Base-by-base conservation (phyloP, 139 green algal species). In the Picochlorum costavermella region DNA sequence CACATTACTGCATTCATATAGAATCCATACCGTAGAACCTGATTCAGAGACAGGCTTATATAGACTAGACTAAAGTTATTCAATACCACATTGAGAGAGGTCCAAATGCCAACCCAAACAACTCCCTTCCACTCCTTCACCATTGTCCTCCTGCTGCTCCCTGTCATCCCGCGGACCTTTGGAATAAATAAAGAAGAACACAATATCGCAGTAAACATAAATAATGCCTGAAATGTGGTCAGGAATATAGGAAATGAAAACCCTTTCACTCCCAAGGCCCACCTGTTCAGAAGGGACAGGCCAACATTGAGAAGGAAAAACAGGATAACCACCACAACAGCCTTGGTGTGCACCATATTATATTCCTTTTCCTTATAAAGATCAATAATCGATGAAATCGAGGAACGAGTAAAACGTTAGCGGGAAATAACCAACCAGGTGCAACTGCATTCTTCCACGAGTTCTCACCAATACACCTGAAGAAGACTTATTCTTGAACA, bases 41-140 rank as follows among this genome's bases (percentile, higher is more conserved):
- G 59, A 65, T 65, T 65, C 10, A 65, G 23, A 17, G 30, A 59
- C 23, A 65, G 59, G 14, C 30, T 65, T 28, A 65, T 59, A 13
- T 59, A 17, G 3, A 30, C 23, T 56, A 65, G 59, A 17, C 59
- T 59, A 37, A 16, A 57, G 59, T 65, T 61, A 53, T 43, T 61
- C 30, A 61, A 9, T 8, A 45, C 56, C 0, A 61, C n/a, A 14
- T 61, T 61, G 30, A 45, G 17, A 23, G 56, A 61, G 16, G n/a
- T 44, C 17, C 30, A 45, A 20, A 61, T 20, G 6, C 56, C 56
- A n/a, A 61, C 56, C 16, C 16, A 23, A 25, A 53, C n/a, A 3
- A 53, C n/a, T 20, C 46, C 46, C 12, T 53, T 53, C 46, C 46
- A 53, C 6, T 53, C 46, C 46, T 53, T 53, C 46, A 20, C n/a